Percentiles rank a stretch among this genome's conserved stretches.
Evolutionary conservation across 2,329 filamentous ascomycete species (phyloP).

Genomic region (Monosporascus cannonballus): DNA sequence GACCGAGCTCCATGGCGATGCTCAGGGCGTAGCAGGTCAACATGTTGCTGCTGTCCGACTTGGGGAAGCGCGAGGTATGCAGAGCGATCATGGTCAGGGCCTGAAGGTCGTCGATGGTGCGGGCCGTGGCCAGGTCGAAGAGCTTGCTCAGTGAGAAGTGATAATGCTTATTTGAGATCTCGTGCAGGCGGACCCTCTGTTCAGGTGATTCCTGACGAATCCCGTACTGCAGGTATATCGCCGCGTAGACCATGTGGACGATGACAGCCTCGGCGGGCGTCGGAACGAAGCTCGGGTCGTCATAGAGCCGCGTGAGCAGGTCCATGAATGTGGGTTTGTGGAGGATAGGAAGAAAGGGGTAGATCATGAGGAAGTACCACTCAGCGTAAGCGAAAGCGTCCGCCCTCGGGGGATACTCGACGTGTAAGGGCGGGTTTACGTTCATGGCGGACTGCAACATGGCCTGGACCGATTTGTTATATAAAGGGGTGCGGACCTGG

Average conservation of each 20-base stretch:
- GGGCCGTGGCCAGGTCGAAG: constrained; percentile 56
- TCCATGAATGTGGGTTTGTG: constrained; percentile 68
- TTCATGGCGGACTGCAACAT: constrained; percentile 62
- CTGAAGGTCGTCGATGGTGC: constrained; percentile 62
- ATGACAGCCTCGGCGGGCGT: constrained; percentile 60
- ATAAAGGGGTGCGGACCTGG: constrained; percentile 39
- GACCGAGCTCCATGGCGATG: constrained; percentile 66
- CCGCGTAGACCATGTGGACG: constrained; percentile 74
- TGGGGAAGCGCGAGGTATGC: constrained; percentile 72
- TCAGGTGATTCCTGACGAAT: constrained; percentile 51
- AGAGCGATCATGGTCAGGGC: constrained; percentile 65
- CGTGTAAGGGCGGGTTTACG: constrained; percentile 49
- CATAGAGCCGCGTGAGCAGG: constrained; percentile 62
- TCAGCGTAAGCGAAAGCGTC: constrained; percentile 64
- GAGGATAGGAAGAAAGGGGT: constrained; percentile 68
- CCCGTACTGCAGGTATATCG: constrained; percentile 73
- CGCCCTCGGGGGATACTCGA: constrained; percentile 56
- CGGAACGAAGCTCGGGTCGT: constrained; percentile 59
- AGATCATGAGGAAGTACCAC: constrained; percentile 70
- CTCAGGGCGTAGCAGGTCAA: constrained; percentile 60
- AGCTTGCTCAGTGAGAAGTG: constrained; percentile 67
- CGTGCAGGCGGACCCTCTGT: constrained; percentile 49
- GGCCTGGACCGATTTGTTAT: constrained; percentile 67
- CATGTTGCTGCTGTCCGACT: constrained; percentile 68
- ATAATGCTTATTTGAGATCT: constrained; percentile 70